Evolutionary conservation across 495 filamentous ascomycete species (phyloP), one percentile per base, ranked within the genome.

Genomic region (Penicillium paxilli): DNA sequence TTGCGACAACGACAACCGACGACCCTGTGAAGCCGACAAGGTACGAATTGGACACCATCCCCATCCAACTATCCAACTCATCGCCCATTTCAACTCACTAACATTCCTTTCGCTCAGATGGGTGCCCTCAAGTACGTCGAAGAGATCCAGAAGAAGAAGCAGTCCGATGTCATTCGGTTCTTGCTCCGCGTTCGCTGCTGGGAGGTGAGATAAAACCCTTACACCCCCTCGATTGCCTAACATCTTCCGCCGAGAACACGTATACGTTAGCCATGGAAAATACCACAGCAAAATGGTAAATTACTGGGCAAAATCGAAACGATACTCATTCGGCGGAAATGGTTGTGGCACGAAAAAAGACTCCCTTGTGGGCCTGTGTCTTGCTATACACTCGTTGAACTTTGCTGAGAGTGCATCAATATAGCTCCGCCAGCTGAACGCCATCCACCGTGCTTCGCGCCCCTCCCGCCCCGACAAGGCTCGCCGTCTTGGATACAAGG

Each of bases 81-180:
- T 4, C 30, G n/a, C 8, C n/a, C 6, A n/a, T 32, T 32, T 32
- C 30, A 40, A 26, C 42, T 41, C 54, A 22, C 23, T 46, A 16
- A 46, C 44, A n/a, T 30, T 25, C 58, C 51, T 54, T 48, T 10
- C 21, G 28, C 63, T 54, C 55, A 86, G 79, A 92, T 94, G 90
- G 90, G 90, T 82, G 90, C 90, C 79, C 87, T 94, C 77, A 97
- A 97, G 81, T 97, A 97, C 82, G 89, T 98, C 79, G 94, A 98
- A 84, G 94, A 98, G 85, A 87, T 98, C 75, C 90, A 95, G 73
- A 98, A 98, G 90, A 96, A 96, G 89, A 98, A 98, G 90, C 94
- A 98, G 84, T 95, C 90, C 71, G 94, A 98, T 79, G 88, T 98
- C 63, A 87, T 97, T 79, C 93, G 92, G 82, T 98, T 98, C 86